Percentiles rank a stretch among this genome's conserved stretches.
phyloP scores from a whole-genome alignment of 2,329 filamentous ascomycete genomes.

The Microdochium nivale region DNA sequence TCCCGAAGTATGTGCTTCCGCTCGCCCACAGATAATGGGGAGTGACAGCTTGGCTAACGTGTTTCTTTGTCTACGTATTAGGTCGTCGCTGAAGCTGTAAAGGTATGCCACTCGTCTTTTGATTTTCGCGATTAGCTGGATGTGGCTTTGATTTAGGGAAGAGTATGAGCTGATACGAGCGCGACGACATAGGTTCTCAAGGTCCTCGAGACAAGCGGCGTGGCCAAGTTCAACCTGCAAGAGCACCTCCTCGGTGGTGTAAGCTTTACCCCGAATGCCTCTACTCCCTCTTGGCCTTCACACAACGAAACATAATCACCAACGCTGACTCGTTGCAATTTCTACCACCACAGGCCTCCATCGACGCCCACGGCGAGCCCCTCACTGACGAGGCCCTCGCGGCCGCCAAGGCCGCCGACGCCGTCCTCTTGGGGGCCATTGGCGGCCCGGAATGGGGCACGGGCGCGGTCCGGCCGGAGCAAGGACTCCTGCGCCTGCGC shows the following conservation, averaged over 20 bases:
- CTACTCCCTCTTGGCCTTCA: constrained; percentile 2
- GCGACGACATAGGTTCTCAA: constrained; percentile 58
- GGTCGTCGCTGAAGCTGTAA: constrained; percentile 79
- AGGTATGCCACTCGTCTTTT: constrained; percentile 44
- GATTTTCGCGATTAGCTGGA: background rate
- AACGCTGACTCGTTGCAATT: background rate
- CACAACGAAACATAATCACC: constrained; percentile 4
- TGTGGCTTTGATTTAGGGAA: background rate
- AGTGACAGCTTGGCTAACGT: too few relatives aligned
- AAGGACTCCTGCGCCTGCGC: constrained; percentile 82
- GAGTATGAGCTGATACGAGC: background rate
- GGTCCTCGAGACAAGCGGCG: constrained; percentile 64
- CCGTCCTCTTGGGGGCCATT: constrained; percentile 86
- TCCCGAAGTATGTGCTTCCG: constrained; percentile 63
- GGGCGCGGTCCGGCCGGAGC: constrained; percentile 78
- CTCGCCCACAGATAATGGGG: too few relatives aligned
- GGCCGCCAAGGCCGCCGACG: constrained; percentile 78
- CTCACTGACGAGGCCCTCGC: constrained; percentile 76
- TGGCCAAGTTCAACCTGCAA: constrained; percentile 77
- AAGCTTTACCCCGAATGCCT: constrained; percentile 31
- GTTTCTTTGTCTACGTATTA: constrained; percentile 6
- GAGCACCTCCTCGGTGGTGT: constrained; percentile 88
- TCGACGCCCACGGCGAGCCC: constrained; percentile 69
- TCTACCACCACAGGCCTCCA: constrained; percentile 58
- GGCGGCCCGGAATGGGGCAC: constrained; percentile 97